Conservation (phyloP, 2,329 filamentous ascomycete genomes). For the Elsinoe batatas region DNA sequence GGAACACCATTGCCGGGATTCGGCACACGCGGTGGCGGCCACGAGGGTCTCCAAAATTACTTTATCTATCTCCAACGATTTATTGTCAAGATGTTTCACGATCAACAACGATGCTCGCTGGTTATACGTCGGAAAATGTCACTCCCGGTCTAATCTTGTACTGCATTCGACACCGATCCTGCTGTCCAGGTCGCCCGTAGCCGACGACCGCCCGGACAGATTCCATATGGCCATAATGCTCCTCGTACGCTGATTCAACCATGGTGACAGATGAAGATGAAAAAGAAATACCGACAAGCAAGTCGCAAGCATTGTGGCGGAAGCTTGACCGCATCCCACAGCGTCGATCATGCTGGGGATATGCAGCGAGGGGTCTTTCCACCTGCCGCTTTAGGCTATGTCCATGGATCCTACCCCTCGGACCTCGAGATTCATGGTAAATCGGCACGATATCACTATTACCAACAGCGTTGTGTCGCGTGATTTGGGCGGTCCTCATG, state of each 20-base stretch:
- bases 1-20: too few relatives aligned
- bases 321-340: background rate
- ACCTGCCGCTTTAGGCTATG: conserved; percentile 6
- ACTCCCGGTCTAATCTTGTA: too few relatives aligned
- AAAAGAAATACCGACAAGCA: conserved; percentile 1
- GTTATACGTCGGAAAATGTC: too few relatives aligned
- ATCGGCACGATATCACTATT: conserved; percentile 5
- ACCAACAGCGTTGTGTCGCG: background rate
- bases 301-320: conserved; percentile 5
- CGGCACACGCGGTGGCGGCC: too few relatives aligned
- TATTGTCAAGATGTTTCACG: too few relatives aligned
- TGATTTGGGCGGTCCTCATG: background rate
- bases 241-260: background rate
- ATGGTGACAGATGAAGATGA: background rate
- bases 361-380: background rate
- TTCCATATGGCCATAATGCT: background rate
- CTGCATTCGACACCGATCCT: too few relatives aligned
- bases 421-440: background rate
- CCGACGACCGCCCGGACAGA: too few relatives aligned
- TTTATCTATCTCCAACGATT: too few relatives aligned
- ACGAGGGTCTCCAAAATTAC: too few relatives aligned
- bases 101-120: too few relatives aligned
- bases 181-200: too few relatives aligned
- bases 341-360: background rate
- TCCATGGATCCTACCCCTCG: background rate